Base-by-base conservation (phyloP, 345 rosid genomes). In the Bruguiera gymnorhiza region DNA sequence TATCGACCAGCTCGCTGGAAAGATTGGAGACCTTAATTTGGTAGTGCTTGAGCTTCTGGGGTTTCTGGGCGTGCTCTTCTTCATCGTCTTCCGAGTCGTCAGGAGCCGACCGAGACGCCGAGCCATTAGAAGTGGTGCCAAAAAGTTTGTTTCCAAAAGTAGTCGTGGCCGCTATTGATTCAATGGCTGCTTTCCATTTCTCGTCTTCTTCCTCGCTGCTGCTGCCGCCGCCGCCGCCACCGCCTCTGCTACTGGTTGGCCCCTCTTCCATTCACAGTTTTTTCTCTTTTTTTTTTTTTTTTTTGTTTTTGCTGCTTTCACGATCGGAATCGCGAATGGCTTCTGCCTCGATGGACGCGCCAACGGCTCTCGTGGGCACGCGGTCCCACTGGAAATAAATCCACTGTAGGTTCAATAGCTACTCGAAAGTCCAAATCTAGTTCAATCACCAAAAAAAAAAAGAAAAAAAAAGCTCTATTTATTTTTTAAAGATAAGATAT, bases 161-260 rank as follows among this genome's bases (percentile, higher is more conserved):
- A 57, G 88, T 88, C 56, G 92, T 78, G 61, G 88, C 74, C 31
- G 75, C 94, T 32, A 91, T 72, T 4, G 97, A 94, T 39, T 81
- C 79, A 58, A 94, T 86, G 55, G 95, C 93, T 19, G 92, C 90
- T 78, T 76, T 89, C 96, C 93, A 88, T 72, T 84, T 81, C 32
- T 84, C 88, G 36, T 87, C 87, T 50, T 86, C 93, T 71, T 90
- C 97, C 24, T 85, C 95, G 58, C 86, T 82, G 75, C 88, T 82
- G 83, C 89, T 86, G 69, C 80, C 78, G 71, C 81, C 73, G 56
- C 67, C 48, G 50, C 79, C 71, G 23, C 67, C 48, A 43, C 79
- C 71, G 56, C 67, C 48, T 53, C 79, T 79, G 68, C 80, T 74
- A 55, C 67, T 36, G 53, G 67, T 70, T 24, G 62, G 73, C 65